Conservation (phyloP, 257 asterid genomes). For the Cinchona pubescens region DNA sequence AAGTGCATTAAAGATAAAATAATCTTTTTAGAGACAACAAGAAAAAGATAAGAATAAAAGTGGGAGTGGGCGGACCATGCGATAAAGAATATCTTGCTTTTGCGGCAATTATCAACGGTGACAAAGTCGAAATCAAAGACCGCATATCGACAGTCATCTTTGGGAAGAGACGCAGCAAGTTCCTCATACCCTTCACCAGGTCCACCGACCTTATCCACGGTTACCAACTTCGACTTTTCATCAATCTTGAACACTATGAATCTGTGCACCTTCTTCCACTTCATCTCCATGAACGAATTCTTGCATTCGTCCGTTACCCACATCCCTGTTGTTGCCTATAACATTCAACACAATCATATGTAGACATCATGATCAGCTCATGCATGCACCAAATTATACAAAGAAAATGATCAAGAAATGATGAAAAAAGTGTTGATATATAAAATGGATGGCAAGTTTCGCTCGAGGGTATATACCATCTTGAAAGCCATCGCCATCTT, state of each 20-base stretch:
- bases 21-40: too few species aligned
- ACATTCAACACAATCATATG: not conserved
- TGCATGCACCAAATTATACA: not conserved
- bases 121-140: conserved; percentile 85
- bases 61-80: conserved; percentile 52
- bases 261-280: conserved; percentile 80
- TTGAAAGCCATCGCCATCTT: conserved; percentile 91
- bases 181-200: conserved; percentile 72
- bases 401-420: not conserved
- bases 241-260: conserved; percentile 86
- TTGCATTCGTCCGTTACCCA: conserved; percentile 87
- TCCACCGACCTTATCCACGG: conserved; percentile 81
- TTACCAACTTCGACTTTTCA: conserved; percentile 55
- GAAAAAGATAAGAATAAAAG: not conserved
- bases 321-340: conserved; percentile 73
- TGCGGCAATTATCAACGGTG: conserved; percentile 80
- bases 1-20: not conserved
- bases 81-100: conserved; percentile 94
- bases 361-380: not conserved
- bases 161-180: conserved; percentile 67
- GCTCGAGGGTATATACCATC: conserved; percentile 44
- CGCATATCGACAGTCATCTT: conserved; percentile 88
- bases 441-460: not conserved
- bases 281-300: conserved; percentile 89
- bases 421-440: too few species aligned